A percentile compares a stretch with the other conserved stretches of the same genome.
Conservation (phyloP, 2,329 filamentous ascomycete species). For the Talaromyces atroroseus region DNA sequence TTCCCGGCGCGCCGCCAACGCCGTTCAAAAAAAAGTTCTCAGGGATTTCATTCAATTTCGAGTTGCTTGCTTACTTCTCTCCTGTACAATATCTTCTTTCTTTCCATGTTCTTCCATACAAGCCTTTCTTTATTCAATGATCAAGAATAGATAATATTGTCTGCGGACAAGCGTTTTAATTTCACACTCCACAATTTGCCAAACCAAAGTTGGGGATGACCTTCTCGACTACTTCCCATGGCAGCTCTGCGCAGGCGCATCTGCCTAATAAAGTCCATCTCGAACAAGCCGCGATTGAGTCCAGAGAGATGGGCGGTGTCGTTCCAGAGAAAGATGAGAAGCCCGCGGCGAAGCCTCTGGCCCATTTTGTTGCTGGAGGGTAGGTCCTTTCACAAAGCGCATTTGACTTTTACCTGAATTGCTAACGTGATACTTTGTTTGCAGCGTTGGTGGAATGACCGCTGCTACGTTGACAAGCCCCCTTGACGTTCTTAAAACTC, state of each 20-base stretch:
- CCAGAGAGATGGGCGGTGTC: conserved; percentile 36
- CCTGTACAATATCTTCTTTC: background rate
- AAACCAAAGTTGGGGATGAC: conserved; percentile 17
- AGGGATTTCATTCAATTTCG: background rate
- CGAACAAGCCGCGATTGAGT: conserved; percentile 21
- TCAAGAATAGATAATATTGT: background rate
- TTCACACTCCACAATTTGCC: background rate
- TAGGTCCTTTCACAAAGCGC: conserved; percentile 41
- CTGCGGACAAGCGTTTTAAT: conserved; percentile 4
- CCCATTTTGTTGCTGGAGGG: conserved; percentile 88
- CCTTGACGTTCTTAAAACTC: conserved; percentile 88
- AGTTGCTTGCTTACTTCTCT: background rate
- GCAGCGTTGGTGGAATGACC: conserved; percentile 80
- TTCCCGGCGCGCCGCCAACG: conserved; percentile 1
- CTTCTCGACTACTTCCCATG: conserved; percentile 19
- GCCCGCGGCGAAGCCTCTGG: conserved; percentile 69
- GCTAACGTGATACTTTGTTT: conserved; percentile 4
- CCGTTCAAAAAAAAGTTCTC: conserved; percentile 13
- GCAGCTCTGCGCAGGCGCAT: conserved; percentile 25
- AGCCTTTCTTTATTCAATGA: conserved; percentile 4
- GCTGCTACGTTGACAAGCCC: conserved; percentile 89
- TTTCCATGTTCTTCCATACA: conserved; percentile 2
- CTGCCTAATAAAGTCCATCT: conserved; percentile 17
- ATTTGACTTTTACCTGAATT: background rate
- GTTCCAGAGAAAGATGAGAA: conserved; percentile 24